A percentile compares a stretch with the other conserved stretches of the same genome.
phyloP scores from a whole-genome alignment of 495 filamentous ascomycete species.

The Neurospora sp. region DNA sequence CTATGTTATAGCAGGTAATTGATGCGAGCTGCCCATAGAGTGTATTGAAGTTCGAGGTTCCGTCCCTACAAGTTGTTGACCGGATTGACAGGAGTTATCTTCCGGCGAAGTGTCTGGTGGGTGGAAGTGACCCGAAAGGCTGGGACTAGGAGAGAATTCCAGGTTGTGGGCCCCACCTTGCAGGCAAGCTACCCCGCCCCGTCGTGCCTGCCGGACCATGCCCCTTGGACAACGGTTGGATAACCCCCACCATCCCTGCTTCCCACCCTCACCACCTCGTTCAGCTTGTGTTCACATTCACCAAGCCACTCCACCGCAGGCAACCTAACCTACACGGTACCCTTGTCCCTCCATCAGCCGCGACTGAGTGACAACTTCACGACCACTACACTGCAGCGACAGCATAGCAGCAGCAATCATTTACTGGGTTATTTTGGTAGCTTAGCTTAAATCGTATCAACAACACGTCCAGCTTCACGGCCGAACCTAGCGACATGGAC shows the following conservation, averaged over 20 bases:
- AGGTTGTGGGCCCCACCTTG: not conserved
- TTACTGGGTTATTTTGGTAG: not conserved
- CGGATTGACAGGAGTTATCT: not conserved
- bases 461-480: not conserved
- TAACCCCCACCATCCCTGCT: not conserved
- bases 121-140: too few species aligned
- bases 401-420: not conserved
- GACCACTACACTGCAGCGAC: not conserved
- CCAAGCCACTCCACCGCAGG: not conserved
- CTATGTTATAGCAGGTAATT: not conserved
- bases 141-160: too few species aligned
- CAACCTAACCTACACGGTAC: not conserved
- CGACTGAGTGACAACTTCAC: not conserved
- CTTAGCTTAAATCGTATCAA: not conserved
- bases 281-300: not conserved
- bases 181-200: not conserved
- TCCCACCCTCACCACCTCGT: not conserved
- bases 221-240: not conserved
- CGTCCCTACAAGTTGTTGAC: not conserved
- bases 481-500: slow-evolving; percentile 9
- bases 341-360: not conserved
- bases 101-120: not conserved
- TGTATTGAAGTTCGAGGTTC: not conserved
- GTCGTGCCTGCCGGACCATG: not conserved
- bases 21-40: not conserved